Evolutionary conservation across 495 filamentous ascomycete genomes (phyloP), one percentile per base, ranked within the genome.

Genomic region (Penicillium manginii): DNA sequence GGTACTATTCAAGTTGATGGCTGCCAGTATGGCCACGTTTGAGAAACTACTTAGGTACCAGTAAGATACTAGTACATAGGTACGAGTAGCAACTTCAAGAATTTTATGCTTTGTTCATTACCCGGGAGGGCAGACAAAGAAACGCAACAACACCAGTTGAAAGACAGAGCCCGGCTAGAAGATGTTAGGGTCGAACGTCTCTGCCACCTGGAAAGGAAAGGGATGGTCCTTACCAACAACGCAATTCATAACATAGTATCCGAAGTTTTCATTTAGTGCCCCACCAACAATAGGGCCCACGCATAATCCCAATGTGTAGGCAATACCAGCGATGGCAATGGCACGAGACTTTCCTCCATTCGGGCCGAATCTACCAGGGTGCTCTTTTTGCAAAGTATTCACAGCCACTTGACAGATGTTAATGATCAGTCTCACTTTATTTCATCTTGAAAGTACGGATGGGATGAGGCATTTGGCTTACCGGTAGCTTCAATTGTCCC

Each of bases 201-300:
- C 11, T 4, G 31, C 4, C 31, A 11, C 11, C 31, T 33, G 31
- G 31, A 33, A 5, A 5, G 4, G 31, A 33, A 33, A 4, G 4
- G 31, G 31, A 33, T 33, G n/a, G n/a, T 33, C 31, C 31, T 45
- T 58, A 58, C 56, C 49, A 33, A 50, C 26, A 26, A 29, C 37
- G 12, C 15, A 23, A 29, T 58, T 58, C 56, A 58, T 53, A 52
- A 46, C 52, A 39, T 33, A 58, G 14, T 46, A 58, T 15, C 56
- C 56, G 23, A 58, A 12, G 1, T 14, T 18, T 3, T 37, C 29
- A 7, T 37, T 47, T 12, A 58, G n/a, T 6, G 21, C 31, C 1
- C 56, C 49, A 4, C 48, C 43, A 17, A 58, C 5, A 33, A 58
- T 22, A 48, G 49, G 56, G 2, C 56, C 56, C 7, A 52, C 23